Evolutionary conservation across 2,329 filamentous ascomycete species (phyloP).

Genomic region (Beauveria bassiana): DNA sequence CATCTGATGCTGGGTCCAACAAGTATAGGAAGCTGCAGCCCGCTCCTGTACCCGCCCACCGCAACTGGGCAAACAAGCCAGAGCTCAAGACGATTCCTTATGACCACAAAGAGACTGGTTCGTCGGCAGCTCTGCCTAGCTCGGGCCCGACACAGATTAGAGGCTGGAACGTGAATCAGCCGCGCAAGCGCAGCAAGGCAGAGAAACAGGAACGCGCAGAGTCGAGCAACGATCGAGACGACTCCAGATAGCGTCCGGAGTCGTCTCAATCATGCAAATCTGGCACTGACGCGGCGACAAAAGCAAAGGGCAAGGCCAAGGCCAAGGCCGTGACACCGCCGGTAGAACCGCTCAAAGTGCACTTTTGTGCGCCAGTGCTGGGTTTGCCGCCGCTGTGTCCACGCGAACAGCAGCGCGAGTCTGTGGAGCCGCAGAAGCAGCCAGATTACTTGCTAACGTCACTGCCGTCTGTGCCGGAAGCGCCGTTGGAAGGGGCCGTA

Average conservation of each 20-base stretch:
- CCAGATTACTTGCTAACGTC: neutral
- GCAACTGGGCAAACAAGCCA: slow-evolving; percentile 37
- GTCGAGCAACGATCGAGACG: slow-evolving; percentile 27
- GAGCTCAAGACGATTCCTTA: slow-evolving; percentile 54
- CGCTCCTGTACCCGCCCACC: slow-evolving; percentile 46
- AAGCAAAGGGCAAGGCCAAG: neutral
- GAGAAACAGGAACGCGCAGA: slow-evolving; percentile 27
- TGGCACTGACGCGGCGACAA: neutral
- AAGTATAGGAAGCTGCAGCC: slow-evolving; percentile 54
- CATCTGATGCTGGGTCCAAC: slow-evolving; percentile 28
- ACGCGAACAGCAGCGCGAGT: neutral
- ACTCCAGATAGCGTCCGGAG: slow-evolving; percentile 31
- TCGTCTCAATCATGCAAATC: slow-evolving; percentile 14
- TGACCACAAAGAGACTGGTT: slow-evolving; percentile 50
- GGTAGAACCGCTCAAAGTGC: neutral
- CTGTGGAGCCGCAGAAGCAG: neutral
- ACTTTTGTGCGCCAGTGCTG: neutral
- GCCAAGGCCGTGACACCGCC: neutral
- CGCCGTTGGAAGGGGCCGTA: neutral
- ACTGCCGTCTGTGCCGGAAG: neutral
- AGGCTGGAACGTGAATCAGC: slow-evolving; percentile 45
- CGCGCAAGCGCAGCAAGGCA: slow-evolving; percentile 28
- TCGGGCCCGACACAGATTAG: slow-evolving; percentile 49
- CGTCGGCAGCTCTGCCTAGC: slow-evolving; percentile 46
- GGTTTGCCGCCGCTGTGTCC: slow-evolving; percentile 10